Evolutionary conservation across 176 grass and related monocot species (phyloP), one percentile per base, ranked within the genome.

Genomic region (Sorghum bicolor): DNA sequence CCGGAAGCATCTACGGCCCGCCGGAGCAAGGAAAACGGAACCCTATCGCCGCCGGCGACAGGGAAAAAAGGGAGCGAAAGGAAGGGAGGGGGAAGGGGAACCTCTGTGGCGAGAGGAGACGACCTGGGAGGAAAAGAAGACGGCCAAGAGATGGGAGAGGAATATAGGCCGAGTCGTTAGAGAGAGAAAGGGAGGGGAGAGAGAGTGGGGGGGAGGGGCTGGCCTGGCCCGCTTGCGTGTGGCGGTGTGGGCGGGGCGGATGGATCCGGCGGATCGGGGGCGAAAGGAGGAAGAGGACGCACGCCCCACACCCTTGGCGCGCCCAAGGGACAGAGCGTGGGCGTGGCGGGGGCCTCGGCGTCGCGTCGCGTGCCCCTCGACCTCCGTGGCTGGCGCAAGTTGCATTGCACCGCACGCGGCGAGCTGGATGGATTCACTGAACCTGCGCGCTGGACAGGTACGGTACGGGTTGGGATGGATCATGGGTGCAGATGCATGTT

Each of bases 1-100:
- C 72, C 87, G 53, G 78, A 81, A 83, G 94, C 94, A 96, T 95
- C 71, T 74, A 91, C 94, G 81, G 80, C 84, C 25, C 62, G 16
- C 77, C 64, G 64, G 52, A 40, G 48, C 24, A 55, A 33, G 69
- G 62, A 50, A 16, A 38, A 72, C 78, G 33, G 82, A 93, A 93
- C 88, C 88, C 93, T 93, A 87, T 76, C 66, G 79, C 73, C 50
- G 62, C 47, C 63, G 52, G 75, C 83, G 84, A 90, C 43, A 88
- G 93, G 88, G 87, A 60, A 93, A 88, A 90, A 86, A 86, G 34
- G 33, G 28, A 28, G 79, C 16, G n/a, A 5, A 13, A 79, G 37
- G 7, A 24, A 31, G 3, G n/a, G 24, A 39, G 36, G 33, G 53
- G 28, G 34, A 17, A 12, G 48, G 5, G 52, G 31, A 75, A 24